A percentile compares a stretch with the other conserved stretches of the same genome.
Evolutionary conservation across 108 stramenopile species (phyloP).

Genomic region (Pinguiococcus pyrenoidosus): DNA sequence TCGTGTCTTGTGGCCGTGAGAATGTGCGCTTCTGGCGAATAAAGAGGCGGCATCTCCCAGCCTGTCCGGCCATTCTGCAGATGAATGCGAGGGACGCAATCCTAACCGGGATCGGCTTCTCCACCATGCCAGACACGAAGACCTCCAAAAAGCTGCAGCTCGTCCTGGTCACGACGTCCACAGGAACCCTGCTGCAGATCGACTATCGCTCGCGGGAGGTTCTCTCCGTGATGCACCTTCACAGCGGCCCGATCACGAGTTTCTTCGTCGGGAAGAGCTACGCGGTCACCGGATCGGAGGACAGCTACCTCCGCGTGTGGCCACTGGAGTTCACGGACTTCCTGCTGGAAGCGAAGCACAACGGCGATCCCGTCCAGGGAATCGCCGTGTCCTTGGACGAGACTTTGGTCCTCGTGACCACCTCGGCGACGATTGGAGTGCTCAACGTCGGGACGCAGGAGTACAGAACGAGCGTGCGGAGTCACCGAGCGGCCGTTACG

Average conservation of each 20-base stretch:
- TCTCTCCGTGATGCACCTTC: conserved; percentile 39
- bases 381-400: conserved; percentile 11
- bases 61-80: conserved; percentile 39
- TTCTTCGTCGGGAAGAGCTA: conserved; percentile 33
- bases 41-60: conserved; percentile 36
- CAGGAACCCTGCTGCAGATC: conserved; percentile 38
- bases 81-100: too few species aligned
- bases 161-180: conserved; percentile 11
- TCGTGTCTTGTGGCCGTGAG: conserved; percentile 47
- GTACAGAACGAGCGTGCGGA: conserved; percentile 18
- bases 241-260: conserved; percentile 32
- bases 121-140: too few species aligned
- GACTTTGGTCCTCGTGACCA: conserved; percentile 9
- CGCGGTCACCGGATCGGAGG: conserved; percentile 35
- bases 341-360: conserved; percentile 42
- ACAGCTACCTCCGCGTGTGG: conserved; percentile 43
- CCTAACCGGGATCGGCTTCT: too few species aligned
- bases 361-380: conserved; percentile 3
- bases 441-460: conserved; percentile 20
- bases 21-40: conserved; percentile 54
- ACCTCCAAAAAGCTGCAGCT: not conserved
- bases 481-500: conserved; percentile 8
- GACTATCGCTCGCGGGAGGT: conserved; percentile 28
- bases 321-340: conserved; percentile 46
- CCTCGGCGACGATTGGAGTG: conserved; percentile 13